Base-by-base conservation (phyloP, 2,329 filamentous ascomycete species). In the Neofusicoccum parvum region DNA sequence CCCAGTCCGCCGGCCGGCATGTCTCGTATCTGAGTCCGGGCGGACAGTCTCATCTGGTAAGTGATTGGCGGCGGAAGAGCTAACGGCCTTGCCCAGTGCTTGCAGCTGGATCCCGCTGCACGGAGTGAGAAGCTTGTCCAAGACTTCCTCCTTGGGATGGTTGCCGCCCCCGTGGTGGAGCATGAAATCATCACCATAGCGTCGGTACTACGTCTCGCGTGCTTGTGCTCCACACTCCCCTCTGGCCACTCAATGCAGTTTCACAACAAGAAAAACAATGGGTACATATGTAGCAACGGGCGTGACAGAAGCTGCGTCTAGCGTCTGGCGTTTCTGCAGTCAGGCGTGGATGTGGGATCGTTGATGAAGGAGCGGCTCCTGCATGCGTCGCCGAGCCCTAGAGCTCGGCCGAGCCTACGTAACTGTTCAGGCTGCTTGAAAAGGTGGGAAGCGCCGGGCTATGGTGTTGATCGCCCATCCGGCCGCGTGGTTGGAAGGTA, bases 301-400 rank as follows among this genome's bases (percentile, higher is more conserved):
- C 23, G 41, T 48, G 56, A 36, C 56, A 60, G 43, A 37, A 10
- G 43, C 32, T 48, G 56, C 56, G 23, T 60, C 56, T 60, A 60
- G 56, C 56, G 41, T 45, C 56, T 60, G 43, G 41, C 43, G 14
- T 48, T 17, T 48, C 56, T 60, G 56, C 56, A 60, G 56, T 45
- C 43, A 60, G 56, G 54, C 23, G 17, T 54, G 34, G 50, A 37
- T 54, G 50, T 54, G 34, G 45, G 5, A 62, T 54, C 41, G 43
- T 64, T 53, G 62, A 64, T 64, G 62, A 53, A 64, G 62, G 37
- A 64, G 51, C 62, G 51, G 50, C 62, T 64, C 43, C 49, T 64
- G 62, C 62, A 54, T 64, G 62, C 62, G 45, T 41, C 62, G 50
- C 49, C 62, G 41, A 64, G 49, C 50, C 62, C 50, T 64, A 56